Conservation (phyloP, 1,139 yeast genomes). For the Kodamaea anthophila region DNA sequence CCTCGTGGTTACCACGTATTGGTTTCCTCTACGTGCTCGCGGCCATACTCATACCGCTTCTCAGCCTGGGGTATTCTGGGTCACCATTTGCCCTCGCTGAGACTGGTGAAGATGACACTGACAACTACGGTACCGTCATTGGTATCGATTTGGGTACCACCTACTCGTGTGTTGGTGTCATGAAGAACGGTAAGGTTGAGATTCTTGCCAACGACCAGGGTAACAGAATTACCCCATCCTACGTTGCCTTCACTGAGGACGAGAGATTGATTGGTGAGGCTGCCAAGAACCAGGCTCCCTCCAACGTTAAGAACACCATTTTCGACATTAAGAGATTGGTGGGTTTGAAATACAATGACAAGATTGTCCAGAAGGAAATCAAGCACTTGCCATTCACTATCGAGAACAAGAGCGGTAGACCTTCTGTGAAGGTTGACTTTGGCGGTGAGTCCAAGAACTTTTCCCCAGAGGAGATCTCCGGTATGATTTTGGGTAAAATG, state of each 20-base stretch:
- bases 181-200: slow-evolving; percentile 88
- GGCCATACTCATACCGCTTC: slow-evolving; percentile 15
- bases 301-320: slow-evolving; percentile 72
- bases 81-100: slow-evolving; percentile 20
- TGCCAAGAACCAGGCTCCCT: slow-evolving; percentile 88
- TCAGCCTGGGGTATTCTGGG: slow-evolving; percentile 9
- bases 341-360: slow-evolving; percentile 72
- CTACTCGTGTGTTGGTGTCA: slow-evolving; percentile 90
- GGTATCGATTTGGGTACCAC: slow-evolving; percentile 86
- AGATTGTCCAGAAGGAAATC: slow-evolving; percentile 72
- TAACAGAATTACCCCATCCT: slow-evolving; percentile 89
- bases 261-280: slow-evolving; percentile 94
- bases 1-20: slow-evolving; percentile 15
- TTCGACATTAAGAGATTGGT: slow-evolving; percentile 85
- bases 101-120: slow-evolving; percentile 34
- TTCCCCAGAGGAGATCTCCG: slow-evolving; percentile 87
- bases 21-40: slow-evolving; percentile 16
- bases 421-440: slow-evolving; percentile 68
- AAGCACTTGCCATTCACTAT: slow-evolving; percentile 77
- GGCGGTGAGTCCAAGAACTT: slow-evolving; percentile 57
- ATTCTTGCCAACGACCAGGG: slow-evolving; percentile 94
- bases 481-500: slow-evolving; percentile 90
- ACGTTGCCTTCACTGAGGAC: slow-evolving; percentile 77
- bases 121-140: slow-evolving; percentile 70
- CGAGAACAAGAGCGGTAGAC: slow-evolving; percentile 67